Evolutionary conservation across 1,284 basidiomycete species (phyloP), one percentile per base, ranked within the genome.

Genomic region (Apiotrichum mycotoxinovorans): DNA sequence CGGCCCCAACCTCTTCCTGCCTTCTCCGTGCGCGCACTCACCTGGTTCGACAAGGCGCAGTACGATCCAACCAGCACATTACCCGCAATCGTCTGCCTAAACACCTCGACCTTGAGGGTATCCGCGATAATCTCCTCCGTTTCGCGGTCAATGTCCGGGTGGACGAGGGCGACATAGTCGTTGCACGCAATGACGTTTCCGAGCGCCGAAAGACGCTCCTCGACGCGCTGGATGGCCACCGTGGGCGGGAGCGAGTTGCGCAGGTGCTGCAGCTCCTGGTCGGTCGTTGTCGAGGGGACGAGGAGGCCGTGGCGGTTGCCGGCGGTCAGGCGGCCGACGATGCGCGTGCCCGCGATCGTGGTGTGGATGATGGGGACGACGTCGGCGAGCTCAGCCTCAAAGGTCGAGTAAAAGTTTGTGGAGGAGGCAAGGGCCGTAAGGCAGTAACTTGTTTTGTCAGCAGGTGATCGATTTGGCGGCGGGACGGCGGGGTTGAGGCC

Each of bases 101-200:
- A 99, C 5, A 98, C 96, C 78, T 99, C 96, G 60, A 98, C 96
- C 79, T 98, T 97, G 66, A 99, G 84, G 14, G 97, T 92, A 77
- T 99, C 96, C 50, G 96, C 95, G 75, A 99, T 97, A 78, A 99
- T 98, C 78, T 98, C 96, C 74, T 99, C 96, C 10, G 96, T 99
- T 80, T 99, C 96, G 57, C 95, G 85, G 80, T 98, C 95, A 61
- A 99, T 82, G 69, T 99, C 96, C 15, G 96, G 96, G 78, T 97
- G 93, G 22, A 96, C 93, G 66, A 97, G 86, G 10, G 93, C 93
- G 64, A 97, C 93, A 71, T 96, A 89, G 81, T 98, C 95, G 77
- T 99, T 98, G 61, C 91, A 96, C 18, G 92, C 92, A 76, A 99
- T 95, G 58, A 98, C 96, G 74, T 99, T 99, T 20, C 95, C 95